phyloP scores from a whole-genome alignment of 2,329 filamentous ascomycete species.

The Aspergillus versicolor region DNA sequence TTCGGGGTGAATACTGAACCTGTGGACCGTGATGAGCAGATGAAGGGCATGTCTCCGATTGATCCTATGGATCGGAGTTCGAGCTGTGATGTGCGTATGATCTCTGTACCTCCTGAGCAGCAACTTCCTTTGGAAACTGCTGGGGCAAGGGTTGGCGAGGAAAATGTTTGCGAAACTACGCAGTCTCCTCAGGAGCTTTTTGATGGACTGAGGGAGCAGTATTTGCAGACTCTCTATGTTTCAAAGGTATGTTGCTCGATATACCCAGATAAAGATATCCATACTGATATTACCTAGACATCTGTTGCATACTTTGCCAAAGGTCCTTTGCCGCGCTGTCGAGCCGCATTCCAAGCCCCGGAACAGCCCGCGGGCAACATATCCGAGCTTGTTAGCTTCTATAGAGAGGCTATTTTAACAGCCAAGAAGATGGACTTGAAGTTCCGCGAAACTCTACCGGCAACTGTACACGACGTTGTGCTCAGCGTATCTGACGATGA shows the following conservation, averaged over 20 bases:
- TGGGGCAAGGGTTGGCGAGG: constrained; percentile 9
- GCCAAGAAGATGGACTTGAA: constrained; percentile 50
- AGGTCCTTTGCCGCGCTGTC: constrained; percentile 48
- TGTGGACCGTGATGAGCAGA: constrained; percentile 3
- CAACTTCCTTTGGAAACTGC: constrained; percentile 13
- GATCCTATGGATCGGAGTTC: constrained; percentile 18
- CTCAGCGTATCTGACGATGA: constrained; percentile 40
- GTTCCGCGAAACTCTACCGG: constrained; percentile 45
- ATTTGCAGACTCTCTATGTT: constrained; percentile 44
- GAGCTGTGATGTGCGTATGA: constrained; percentile 9
- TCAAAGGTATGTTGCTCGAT: constrained; percentile 37
- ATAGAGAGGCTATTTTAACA: constrained; percentile 43
- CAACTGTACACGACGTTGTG: constrained; percentile 38
- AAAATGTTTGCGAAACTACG: constrained; percentile 12
- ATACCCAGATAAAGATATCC: not conserved
- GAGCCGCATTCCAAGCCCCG: constrained; percentile 37
- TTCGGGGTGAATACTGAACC: constrained; percentile 23
- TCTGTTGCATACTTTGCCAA: constrained; percentile 54
- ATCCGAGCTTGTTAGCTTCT: constrained; percentile 36
- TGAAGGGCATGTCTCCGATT: constrained; percentile 19
- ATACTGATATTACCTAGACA: constrained; percentile 32
- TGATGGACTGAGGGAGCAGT: constrained; percentile 38
- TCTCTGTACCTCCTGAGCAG: constrained; percentile 15
- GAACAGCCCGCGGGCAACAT: constrained; percentile 23
- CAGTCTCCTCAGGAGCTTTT: constrained; percentile 38